Evolutionary conservation across 129 eudicot species (phyloP).

Genomic region (Lactuca saligna): DNA sequence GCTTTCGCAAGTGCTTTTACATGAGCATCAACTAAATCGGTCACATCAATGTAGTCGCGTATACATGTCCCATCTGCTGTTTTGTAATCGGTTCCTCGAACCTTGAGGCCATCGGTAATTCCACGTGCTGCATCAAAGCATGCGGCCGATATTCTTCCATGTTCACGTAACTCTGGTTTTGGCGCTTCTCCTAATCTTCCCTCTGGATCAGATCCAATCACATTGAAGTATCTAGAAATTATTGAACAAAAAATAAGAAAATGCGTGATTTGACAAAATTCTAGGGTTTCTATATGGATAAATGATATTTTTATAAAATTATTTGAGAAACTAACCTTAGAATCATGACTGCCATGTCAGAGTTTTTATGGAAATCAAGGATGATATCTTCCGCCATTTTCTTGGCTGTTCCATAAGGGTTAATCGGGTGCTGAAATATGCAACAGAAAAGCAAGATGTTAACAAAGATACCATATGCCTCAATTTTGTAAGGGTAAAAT

Average conservation of each 20-base stretch:
- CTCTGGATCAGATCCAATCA: constrained; percentile 92
- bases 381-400: constrained; percentile 76
- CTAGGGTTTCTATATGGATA: no score
- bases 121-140: constrained; percentile 97
- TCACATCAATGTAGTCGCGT: constrained; percentile 90
- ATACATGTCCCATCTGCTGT: constrained; percentile 89
- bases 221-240: constrained; percentile 77
- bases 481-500: background rate
- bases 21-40: constrained; percentile 90
- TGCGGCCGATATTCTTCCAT: constrained; percentile 91
- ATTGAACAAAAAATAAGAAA: background rate
- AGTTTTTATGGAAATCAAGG: constrained; percentile 49
- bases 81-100: constrained; percentile 77
- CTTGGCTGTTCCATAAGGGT: constrained; percentile 73
- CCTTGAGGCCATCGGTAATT: constrained; percentile 73
- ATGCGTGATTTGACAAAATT: background rate
- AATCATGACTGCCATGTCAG: constrained; percentile 63
- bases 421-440: constrained; percentile 47
- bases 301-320: no score
- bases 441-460: constrained; percentile 21
- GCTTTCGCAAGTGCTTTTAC: constrained; percentile 89
- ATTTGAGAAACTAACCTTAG: constrained; percentile 38
- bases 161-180: constrained; percentile 83
- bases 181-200: constrained; percentile 98
- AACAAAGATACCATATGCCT: constrained; percentile 5